phyloP scores from a whole-genome alignment of 75 land plant species.

The Cryptomeria japonica region DNA sequence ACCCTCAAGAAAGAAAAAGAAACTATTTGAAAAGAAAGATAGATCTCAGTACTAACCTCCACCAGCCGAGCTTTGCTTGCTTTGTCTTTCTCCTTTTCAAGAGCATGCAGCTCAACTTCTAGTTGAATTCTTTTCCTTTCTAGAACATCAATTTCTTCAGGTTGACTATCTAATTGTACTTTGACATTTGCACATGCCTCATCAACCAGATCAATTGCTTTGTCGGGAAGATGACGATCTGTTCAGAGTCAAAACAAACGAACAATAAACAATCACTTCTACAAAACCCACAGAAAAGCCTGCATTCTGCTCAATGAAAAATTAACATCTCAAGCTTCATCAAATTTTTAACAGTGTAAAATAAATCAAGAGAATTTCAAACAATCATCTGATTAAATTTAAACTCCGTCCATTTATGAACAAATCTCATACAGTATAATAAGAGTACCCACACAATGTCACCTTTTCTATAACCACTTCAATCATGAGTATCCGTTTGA shows the following conservation, averaged over 20 bases:
- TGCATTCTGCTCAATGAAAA: background rate
- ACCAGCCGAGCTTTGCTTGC: constrained; percentile 79
- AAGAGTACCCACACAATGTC: background rate
- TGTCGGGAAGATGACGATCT: constrained; percentile 91
- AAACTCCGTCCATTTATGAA: background rate
- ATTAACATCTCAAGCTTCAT: background rate
- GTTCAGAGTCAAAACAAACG: background rate
- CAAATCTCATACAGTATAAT: background rate
- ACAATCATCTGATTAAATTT: background rate
- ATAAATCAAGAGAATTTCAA: background rate
- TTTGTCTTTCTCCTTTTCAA: constrained; percentile 99
- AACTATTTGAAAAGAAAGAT: background rate
- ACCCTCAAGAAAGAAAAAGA: background rate
- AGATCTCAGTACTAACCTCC: background rate
- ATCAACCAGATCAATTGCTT: constrained; percentile 97
- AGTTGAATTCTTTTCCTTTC: constrained; percentile 89
- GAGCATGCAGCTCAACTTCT: constrained; percentile 92
- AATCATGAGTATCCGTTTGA: background rate
- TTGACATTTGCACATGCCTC: constrained; percentile 99
- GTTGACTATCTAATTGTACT: constrained; percentile 97
- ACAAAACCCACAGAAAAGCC: background rate
- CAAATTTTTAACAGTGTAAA: background rate
- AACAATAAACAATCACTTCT: background rate
- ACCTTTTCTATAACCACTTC: background rate
- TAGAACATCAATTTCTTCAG: constrained; percentile 91